Evolutionary conservation across 306 rosid species (phyloP).

Genomic region (Quercus alba): DNA sequence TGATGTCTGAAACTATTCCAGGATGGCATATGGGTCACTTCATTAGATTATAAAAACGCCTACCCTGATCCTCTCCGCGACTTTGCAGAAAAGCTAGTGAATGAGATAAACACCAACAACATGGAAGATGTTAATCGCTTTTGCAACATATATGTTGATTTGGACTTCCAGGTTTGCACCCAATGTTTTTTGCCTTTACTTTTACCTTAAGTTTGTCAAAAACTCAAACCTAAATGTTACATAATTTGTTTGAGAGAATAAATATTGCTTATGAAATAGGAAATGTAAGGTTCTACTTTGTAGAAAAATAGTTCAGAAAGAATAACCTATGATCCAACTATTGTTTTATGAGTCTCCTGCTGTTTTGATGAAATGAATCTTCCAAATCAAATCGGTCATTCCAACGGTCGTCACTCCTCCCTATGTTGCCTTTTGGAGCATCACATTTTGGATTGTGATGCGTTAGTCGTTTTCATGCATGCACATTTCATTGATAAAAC

Average conservation of each 20-base stretch:
- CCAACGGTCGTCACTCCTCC: not conserved
- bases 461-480: not conserved
- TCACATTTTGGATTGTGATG: not conserved
- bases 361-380: not conserved
- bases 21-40: constrained; percentile 68
- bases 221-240: not conserved
- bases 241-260: not conserved
- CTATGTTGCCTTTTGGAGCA: not conserved
- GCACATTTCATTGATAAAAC: not conserved
- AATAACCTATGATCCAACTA: not conserved
- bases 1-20: constrained; percentile 26
- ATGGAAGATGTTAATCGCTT: constrained; percentile 79
- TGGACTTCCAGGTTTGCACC: constrained; percentile 68
- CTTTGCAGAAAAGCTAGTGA: constrained; percentile 63
- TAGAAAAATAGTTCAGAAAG: not conserved
- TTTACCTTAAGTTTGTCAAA: constrained; percentile 1
- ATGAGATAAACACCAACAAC: constrained; percentile 73
- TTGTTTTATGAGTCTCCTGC: not conserved
- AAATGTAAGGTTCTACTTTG: not conserved
- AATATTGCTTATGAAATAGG: not conserved
- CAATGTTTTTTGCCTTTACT: not conserved
- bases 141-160: constrained; percentile 73
- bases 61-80: constrained; percentile 90
- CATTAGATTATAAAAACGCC: constrained; percentile 67
- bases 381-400: not conserved